These are phyloP conservation scores for Juglanconis juglandina DNA, from an alignment of 2,329 filamentous ascomycete genomes.

Conservation along the genomic window DNA sequence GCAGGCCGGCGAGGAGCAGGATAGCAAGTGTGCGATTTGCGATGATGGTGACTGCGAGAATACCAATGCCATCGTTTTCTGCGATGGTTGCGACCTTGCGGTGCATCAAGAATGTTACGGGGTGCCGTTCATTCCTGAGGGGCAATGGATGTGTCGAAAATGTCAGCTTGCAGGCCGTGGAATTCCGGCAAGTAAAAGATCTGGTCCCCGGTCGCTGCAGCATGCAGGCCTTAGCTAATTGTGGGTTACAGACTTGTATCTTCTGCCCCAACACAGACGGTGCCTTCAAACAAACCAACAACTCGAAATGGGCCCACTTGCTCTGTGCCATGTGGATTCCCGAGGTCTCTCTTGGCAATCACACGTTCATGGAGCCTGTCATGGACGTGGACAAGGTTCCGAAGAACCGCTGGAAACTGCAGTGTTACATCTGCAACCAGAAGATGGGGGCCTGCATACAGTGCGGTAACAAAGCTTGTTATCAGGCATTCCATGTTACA, in stretches of 20 bases:
- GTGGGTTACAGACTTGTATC: slow-evolving; percentile 69
- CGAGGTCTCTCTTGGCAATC: slow-evolving; percentile 91
- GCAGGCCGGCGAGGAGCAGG: slow-evolving; percentile 83
- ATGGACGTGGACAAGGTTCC: slow-evolving; percentile 98
- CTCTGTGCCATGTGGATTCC: slow-evolving; percentile 98
- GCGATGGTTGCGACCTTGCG: slow-evolving; percentile 93
- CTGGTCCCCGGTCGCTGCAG: not conserved
- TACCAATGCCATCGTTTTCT: slow-evolving; percentile 98
- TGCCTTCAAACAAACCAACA: slow-evolving; percentile 96
- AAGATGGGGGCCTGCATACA: slow-evolving; percentile 98
- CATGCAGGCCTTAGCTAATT: slow-evolving; percentile 8
- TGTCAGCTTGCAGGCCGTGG: slow-evolving; percentile 93
- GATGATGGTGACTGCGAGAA: slow-evolving; percentile 99
- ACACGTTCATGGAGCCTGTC: slow-evolving; percentile 96
- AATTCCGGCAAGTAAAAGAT: slow-evolving; percentile 61
- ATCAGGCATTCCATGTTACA: slow-evolving; percentile 94
- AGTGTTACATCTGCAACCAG: slow-evolving; percentile 95
- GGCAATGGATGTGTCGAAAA: slow-evolving; percentile 96
- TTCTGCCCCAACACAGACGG: slow-evolving; percentile 98
- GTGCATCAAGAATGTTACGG: slow-evolving; percentile 99
- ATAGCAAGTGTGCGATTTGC: slow-evolving; percentile 95
- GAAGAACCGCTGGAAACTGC: slow-evolving; percentile 87
- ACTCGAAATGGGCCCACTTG: slow-evolving; percentile 93
- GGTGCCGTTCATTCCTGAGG: slow-evolving; percentile 96
- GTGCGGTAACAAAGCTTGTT: slow-evolving; percentile 96